These are phyloP conservation scores for Cordyceps cicadae DNA, from an alignment of 2,329 filamentous ascomycete genomes.

Conservation along the genomic window DNA sequence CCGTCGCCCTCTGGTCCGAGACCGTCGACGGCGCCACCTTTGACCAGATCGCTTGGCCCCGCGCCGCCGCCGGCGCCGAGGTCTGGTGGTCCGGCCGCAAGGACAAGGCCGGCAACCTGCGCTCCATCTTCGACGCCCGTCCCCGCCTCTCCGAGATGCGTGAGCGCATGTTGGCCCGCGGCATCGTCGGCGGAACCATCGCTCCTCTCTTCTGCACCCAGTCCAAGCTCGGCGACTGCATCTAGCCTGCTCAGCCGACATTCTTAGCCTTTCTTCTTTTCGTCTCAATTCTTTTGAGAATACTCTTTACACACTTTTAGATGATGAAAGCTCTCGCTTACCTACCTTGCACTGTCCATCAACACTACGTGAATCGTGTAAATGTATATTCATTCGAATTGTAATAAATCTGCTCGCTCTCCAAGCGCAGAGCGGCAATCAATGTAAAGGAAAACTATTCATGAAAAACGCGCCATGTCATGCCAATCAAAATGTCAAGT, in stretches of 20 bases:
- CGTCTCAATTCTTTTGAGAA: no score
- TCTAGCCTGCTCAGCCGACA: not conserved
- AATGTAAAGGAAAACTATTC: not conserved
- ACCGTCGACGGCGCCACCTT: conserved; percentile 65
- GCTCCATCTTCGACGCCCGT: conserved; percentile 61
- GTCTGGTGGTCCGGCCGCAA: conserved; percentile 69
- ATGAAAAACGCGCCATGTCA: not conserved
- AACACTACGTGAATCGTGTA: not conserved
- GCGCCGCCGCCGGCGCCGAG: conserved; percentile 64
- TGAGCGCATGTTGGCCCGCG: conserved; percentile 63
- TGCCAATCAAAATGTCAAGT: conserved; percentile 4
- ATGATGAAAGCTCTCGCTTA: not conserved
- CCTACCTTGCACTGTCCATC: no score
- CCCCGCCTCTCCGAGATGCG: conserved; percentile 67
- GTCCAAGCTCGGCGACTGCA: not conserved
- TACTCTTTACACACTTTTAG: no score
- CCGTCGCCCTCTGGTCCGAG: conserved; percentile 76
- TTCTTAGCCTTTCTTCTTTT: not conserved
- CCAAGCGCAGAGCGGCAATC: not conserved
- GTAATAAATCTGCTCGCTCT: not conserved
- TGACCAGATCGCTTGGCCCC: conserved; percentile 71
- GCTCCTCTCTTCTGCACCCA: not conserved
- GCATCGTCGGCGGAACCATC: conserved; percentile 60
- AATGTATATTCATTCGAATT: not conserved
- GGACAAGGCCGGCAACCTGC: conserved; percentile 57